phyloP scores from a whole-genome alignment of 306 rosid genomes.

The Ochetophila trinervis region DNA sequence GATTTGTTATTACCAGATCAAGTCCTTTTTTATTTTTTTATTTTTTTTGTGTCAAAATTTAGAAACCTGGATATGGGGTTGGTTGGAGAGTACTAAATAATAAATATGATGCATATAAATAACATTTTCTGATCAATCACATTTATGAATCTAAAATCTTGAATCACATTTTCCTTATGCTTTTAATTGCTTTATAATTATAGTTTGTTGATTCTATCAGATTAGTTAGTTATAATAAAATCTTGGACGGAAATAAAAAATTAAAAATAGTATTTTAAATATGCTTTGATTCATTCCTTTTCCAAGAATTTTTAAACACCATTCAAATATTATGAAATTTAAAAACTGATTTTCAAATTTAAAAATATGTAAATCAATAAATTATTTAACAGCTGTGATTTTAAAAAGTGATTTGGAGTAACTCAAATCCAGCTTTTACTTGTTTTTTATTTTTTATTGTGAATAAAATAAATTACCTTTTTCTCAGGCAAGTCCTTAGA shows the following conservation, averaged over 20 bases:
- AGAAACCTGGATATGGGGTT: not conserved
- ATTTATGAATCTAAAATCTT: conserved; percentile 1
- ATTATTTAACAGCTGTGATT: no score
- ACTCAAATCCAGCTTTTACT: not conserved
- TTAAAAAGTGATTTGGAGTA: no score
- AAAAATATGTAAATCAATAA: no score
- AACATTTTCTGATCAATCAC: not conserved
- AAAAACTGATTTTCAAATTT: no score
- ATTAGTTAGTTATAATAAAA: not conserved
- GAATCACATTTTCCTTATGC: no score
- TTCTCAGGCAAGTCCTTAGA: conserved; percentile 57
- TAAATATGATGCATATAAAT: not conserved
- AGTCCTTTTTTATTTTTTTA: no score
- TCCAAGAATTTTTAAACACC: not conserved
- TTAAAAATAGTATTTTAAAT: not conserved
- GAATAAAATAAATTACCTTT: conserved; percentile 39
- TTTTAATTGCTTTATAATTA: not conserved
- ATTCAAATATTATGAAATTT: no score
- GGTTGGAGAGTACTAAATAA: conserved; percentile 6
- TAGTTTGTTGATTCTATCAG: no score
- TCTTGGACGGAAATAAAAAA: not conserved
- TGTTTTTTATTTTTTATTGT: not conserved
- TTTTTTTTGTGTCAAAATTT: not conserved
- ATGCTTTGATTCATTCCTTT: not conserved
- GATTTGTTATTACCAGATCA: no score